These are phyloP conservation scores for Aspergillus sergii DNA, from an alignment of 2,329 filamentous ascomycete genomes.

Conservation along the genomic window DNA sequence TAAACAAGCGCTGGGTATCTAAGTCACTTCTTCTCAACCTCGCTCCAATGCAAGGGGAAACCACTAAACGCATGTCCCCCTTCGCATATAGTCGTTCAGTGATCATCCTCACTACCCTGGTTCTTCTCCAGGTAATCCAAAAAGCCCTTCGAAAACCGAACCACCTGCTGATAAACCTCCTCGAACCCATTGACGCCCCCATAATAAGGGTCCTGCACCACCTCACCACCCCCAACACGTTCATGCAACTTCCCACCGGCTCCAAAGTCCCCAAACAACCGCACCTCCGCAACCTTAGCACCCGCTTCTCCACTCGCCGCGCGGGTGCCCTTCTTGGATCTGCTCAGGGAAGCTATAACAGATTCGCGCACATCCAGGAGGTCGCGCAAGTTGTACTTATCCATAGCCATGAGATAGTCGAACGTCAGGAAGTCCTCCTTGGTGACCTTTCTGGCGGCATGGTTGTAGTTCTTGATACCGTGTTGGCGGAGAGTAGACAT, in stretches of 20 bases:
- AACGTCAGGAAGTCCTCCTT: slow-evolving; percentile 78
- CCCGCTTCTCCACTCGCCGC: slow-evolving; percentile 35
- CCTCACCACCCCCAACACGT: slow-evolving; percentile 57
- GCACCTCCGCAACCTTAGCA: slow-evolving; percentile 57
- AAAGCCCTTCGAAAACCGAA: slow-evolving; percentile 76
- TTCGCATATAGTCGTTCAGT: slow-evolving; percentile 3
- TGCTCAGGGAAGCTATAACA: slow-evolving; percentile 54
- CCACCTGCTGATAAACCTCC: slow-evolving; percentile 81
- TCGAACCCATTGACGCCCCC: slow-evolving; percentile 81
- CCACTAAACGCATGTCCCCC: slow-evolving; percentile 2
- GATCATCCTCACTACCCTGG: slow-evolving; percentile 6
- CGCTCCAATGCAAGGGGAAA: background rate
- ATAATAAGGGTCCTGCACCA: slow-evolving; percentile 90
- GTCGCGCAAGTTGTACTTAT: slow-evolving; percentile 75
- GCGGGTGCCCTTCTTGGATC: slow-evolving; percentile 36
- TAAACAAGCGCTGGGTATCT: slow-evolving; percentile 26
- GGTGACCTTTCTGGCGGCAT: slow-evolving; percentile 73
- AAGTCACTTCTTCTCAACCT: background rate
- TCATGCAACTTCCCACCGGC: slow-evolving; percentile 50
- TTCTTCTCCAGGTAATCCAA: slow-evolving; percentile 58
- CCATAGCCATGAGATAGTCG: slow-evolving; percentile 96
- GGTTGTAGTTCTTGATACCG: slow-evolving; percentile 75
- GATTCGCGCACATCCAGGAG: slow-evolving; percentile 62
- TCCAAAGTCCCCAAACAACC: slow-evolving; percentile 85
- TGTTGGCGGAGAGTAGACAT: slow-evolving; percentile 75